Evolutionary conservation across 2,329 filamentous ascomycete genomes (phyloP).

Genomic region (Cladosporium sp.): DNA sequence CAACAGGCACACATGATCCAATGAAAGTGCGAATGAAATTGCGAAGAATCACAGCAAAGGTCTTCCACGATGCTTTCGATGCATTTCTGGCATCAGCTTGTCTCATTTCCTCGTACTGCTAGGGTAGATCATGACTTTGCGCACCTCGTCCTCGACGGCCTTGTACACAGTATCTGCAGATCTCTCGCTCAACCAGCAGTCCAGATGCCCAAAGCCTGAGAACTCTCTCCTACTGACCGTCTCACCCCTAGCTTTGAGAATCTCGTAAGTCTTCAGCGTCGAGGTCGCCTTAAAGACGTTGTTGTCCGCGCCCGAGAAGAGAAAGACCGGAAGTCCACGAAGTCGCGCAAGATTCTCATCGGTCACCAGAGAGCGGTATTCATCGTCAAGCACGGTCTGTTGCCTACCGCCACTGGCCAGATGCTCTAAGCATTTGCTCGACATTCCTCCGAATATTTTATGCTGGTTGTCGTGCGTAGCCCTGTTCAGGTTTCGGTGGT

Average conservation of each 20-base stretch:
- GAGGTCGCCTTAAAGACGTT: background rate
- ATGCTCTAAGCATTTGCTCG: constrained; percentile 58
- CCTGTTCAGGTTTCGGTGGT: constrained; percentile 64
- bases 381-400: background rate
- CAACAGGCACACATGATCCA: background rate
- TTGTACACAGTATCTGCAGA: constrained; percentile 17
- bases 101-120: background rate
- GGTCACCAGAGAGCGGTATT: background rate
- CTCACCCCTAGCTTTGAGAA: constrained; percentile 25
- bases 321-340: background rate
- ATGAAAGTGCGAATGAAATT: background rate
- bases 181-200: constrained; percentile 29
- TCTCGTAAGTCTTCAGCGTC: constrained; percentile 26
- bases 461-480: constrained; percentile 64
- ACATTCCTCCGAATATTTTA: constrained; percentile 63
- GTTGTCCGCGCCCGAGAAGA: background rate
- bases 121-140: background rate
- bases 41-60: background rate
- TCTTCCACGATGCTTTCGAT: background rate
- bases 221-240: constrained; percentile 27
- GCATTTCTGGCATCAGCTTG: background rate
- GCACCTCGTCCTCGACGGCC: background rate
- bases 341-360: background rate
- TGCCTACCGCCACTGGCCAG: constrained; percentile 57
- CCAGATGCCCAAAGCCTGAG: constrained; percentile 32